phyloP scores from a whole-genome alignment of 2,329 filamentous ascomycete genomes.

The Colletotrichum tanaceti region DNA sequence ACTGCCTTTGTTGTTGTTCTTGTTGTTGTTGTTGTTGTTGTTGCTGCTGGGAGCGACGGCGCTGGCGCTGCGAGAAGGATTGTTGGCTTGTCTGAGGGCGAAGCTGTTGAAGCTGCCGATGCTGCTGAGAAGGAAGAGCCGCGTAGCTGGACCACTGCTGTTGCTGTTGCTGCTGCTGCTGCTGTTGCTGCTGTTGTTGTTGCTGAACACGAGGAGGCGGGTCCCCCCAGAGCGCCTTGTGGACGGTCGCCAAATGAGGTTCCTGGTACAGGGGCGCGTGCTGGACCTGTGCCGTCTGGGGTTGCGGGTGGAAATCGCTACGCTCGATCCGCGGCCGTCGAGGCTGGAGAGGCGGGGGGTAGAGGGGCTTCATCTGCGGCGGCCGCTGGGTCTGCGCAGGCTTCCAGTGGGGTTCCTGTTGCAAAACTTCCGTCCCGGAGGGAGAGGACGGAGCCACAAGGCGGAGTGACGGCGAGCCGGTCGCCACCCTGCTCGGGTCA shows the following conservation, averaged over 20 bases:
- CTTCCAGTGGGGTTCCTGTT: slow-evolving; percentile 21
- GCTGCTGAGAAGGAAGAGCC: slow-evolving; percentile 42
- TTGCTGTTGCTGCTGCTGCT: slow-evolving; percentile 30
- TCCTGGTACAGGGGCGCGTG: slow-evolving; percentile 25
- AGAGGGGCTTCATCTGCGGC: slow-evolving; percentile 37
- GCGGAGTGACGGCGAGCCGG: slow-evolving; percentile 51
- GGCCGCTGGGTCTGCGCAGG: slow-evolving; percentile 17
- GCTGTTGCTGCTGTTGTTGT: slow-evolving; percentile 8
- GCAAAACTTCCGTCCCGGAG: slow-evolving; percentile 14
- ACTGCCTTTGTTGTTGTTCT: slow-evolving; percentile 40
- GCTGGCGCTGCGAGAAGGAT: slow-evolving; percentile 40
- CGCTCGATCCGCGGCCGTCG: slow-evolving; percentile 30
- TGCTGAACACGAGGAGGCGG: slow-evolving; percentile 3
- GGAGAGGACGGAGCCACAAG: slow-evolving; percentile 51
- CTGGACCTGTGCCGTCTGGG: slow-evolving; percentile 26
- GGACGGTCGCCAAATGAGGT: slow-evolving; percentile 30
- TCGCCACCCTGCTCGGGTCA: slow-evolving; percentile 29
- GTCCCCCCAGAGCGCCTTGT: slow-evolving; percentile 35
- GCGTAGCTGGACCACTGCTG: slow-evolving; percentile 38
- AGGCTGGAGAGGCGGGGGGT: slow-evolving; percentile 33
- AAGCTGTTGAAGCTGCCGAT: slow-evolving; percentile 40
- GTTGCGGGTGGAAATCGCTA: slow-evolving; percentile 28
- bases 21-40: too few relatives aligned
- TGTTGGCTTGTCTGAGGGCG: slow-evolving; percentile 39
- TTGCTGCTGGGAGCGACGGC: slow-evolving; percentile 43